Percentiles rank a stretch among this genome's conserved stretches.
These are phyloP conservation scores for Acanthamoeba lenticulata DNA, from an alignment of 208 protist species.

Conservation along the genomic window DNA sequence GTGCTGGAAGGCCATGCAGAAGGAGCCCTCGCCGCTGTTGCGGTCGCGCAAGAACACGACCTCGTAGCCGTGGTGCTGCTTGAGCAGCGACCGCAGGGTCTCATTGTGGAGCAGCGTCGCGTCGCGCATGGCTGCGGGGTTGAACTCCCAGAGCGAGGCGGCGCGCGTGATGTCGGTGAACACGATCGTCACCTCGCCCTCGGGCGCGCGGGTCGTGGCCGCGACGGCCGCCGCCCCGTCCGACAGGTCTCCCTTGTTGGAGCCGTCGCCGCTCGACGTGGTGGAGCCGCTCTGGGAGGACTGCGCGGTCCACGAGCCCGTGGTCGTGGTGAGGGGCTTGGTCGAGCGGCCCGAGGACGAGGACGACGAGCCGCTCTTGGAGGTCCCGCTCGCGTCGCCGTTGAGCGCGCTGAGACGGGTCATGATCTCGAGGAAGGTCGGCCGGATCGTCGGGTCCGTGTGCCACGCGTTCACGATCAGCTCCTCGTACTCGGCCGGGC, in stretches of 20 bases:
- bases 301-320: background rate
- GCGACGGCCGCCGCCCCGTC: background rate
- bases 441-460: slow-evolving; percentile 13
- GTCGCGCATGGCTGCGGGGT: background rate
- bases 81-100: background rate
- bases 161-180: slow-evolving; percentile 48
- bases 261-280: background rate
- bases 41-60: slow-evolving; percentile 21
- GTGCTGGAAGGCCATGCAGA: slow-evolving; percentile 68
- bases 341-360: slow-evolving; percentile 13
- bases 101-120: slow-evolving; percentile 27
- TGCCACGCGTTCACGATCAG: slow-evolving; percentile 50
- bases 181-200: slow-evolving; percentile 38
- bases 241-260: background rate
- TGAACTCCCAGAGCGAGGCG: slow-evolving; percentile 37
- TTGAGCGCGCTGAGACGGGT: slow-evolving; percentile 41
- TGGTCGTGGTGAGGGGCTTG: background rate
- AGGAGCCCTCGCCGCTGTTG: slow-evolving; percentile 62
- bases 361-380: background rate
- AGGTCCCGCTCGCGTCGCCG: slow-evolving; percentile 6
- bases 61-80: slow-evolving; percentile 55
- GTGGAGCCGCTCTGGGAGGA: slow-evolving; percentile 9
- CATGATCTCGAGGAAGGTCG: slow-evolving; percentile 62
- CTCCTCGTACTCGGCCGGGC: slow-evolving; percentile 45
- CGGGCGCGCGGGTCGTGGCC: background rate